Percentiles rank a stretch among this genome's conserved stretches.
Conservation (phyloP, 306 rosid genomes). For the Ochetophila trinervis region DNA sequence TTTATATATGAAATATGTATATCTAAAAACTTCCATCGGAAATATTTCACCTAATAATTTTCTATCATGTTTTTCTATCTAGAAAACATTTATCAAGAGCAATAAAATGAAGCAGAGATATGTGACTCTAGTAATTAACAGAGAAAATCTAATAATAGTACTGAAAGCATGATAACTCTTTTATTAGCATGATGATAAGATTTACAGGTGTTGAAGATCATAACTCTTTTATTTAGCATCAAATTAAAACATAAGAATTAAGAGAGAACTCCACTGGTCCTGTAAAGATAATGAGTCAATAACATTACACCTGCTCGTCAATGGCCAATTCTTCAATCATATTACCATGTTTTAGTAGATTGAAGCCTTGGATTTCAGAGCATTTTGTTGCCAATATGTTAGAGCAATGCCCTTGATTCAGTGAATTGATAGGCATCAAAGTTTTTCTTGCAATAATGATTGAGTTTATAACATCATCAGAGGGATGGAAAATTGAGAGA, state of each 20-base stretch:
- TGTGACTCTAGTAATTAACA: too few relatives aligned
- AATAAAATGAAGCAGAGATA: too few relatives aligned
- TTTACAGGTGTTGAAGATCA: not conserved
- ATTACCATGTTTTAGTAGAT: slow-evolving; percentile 43
- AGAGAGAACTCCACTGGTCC: not conserved
- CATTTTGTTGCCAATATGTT: slow-evolving; percentile 50
- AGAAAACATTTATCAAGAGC: too few relatives aligned
- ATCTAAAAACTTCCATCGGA: too few relatives aligned
- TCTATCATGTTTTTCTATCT: too few relatives aligned
- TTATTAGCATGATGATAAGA: not conserved
- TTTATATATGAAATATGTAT: too few relatives aligned
- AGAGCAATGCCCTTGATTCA: slow-evolving; percentile 16
- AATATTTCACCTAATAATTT: too few relatives aligned
- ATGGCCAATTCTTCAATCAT: slow-evolving; percentile 34
- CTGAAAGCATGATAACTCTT: not conserved
- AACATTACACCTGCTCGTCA: slow-evolving; percentile 17
- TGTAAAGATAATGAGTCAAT: not conserved
- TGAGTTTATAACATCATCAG: slow-evolving; percentile 37
- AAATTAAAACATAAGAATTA: not conserved
- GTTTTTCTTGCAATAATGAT: slow-evolving; percentile 30
- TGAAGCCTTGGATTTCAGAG: slow-evolving; percentile 50
- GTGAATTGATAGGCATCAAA: slow-evolving; percentile 7
- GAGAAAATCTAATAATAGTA: too few relatives aligned
- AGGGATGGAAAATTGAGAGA: slow-evolving; percentile 35
- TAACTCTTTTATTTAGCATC: not conserved